phyloP scores from a whole-genome alignment of 345 rosid genomes.

The Stellera chamaejasme region DNA sequence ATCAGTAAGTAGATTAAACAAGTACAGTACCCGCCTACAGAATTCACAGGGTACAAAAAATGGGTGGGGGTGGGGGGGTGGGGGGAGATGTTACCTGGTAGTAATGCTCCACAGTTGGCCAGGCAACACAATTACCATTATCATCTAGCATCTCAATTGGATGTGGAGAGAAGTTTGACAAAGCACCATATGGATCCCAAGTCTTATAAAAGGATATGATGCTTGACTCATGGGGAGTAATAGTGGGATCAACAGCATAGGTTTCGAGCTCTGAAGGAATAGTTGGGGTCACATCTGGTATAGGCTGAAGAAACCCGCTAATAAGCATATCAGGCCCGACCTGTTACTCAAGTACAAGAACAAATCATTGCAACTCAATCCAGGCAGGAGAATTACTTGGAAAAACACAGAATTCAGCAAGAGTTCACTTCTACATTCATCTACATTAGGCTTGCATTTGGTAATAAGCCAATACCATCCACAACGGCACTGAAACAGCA shows the following conservation, averaged over 20 bases:
- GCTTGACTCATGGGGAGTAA: conserved; percentile 59
- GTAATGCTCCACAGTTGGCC: conserved; percentile 83
- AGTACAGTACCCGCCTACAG: neutral
- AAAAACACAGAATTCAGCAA: too few species aligned
- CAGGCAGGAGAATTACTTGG: neutral
- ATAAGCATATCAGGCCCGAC: conserved; percentile 94
- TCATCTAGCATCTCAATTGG: conserved; percentile 61
- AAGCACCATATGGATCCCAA: conserved; percentile 94
- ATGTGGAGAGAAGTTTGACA: conserved; percentile 90
- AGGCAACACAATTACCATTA: conserved; percentile 42
- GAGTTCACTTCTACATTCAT: too few species aligned
- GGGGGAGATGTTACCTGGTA: conserved; percentile 57
- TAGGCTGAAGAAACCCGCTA: conserved; percentile 86
- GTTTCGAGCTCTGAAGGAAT: conserved; percentile 82
- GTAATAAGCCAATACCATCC: neutral
- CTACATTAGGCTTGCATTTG: neutral
- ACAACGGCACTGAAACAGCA: too few species aligned
- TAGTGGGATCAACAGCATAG: conserved; percentile 72
- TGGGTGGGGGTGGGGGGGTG: too few species aligned
- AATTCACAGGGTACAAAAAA: neutral
- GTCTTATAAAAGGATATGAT: conserved; percentile 86
- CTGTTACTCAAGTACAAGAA: conserved; percentile 29
- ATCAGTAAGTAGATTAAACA: neutral
- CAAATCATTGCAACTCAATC: neutral
- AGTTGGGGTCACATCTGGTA: conserved; percentile 74